Evolutionary conservation across 768 basidiomycete species (phyloP).

Genomic region (Chalciporus sphaerocephalus): DNA sequence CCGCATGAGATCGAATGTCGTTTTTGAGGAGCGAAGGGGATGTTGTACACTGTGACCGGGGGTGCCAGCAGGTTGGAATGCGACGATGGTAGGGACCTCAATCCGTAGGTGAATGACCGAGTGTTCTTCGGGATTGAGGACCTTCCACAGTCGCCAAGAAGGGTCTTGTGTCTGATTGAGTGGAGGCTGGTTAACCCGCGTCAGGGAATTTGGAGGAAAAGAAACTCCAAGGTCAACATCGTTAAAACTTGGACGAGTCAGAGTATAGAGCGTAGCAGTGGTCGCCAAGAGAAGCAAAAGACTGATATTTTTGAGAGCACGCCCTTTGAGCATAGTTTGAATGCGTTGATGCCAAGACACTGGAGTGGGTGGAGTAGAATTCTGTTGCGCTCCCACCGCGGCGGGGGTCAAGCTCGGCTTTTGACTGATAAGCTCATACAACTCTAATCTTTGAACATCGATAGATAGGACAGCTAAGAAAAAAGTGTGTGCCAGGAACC

Average conservation of each 20-base stretch:
- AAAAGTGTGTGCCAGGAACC: conserved; percentile 96
- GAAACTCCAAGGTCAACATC: conserved; percentile 20
- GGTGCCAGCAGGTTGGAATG: conserved; percentile 47
- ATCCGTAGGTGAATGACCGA: conserved; percentile 71
- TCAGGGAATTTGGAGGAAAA: conserved; percentile 25
- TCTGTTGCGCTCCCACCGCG: conserved; percentile 24
- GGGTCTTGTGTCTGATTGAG: conserved; percentile 39
- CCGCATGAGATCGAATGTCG: conserved; percentile 52
- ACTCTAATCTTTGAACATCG: conserved; percentile 91
- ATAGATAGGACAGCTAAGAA: conserved; percentile 93
- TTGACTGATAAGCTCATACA: conserved; percentile 82
- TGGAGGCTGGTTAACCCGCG: conserved; percentile 32
- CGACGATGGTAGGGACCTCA: conserved; percentile 74
- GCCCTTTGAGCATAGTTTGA: conserved; percentile 53
- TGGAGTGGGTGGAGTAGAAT: conserved; percentile 19
- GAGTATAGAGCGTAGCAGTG: conserved; percentile 69
- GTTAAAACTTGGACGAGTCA: conserved; percentile 51
- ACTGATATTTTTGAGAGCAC: conserved; percentile 74
- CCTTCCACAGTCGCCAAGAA: conserved; percentile 71
- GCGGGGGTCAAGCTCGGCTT: conserved; percentile 53
- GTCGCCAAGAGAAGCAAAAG: conserved; percentile 76
- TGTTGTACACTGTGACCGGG: conserved; percentile 23
- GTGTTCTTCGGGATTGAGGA: conserved; percentile 65
- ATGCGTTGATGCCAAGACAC: conserved; percentile 33
- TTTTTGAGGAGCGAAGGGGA: conserved; percentile 42